phyloP scores from a whole-genome alignment of 768 basidiomycete genomes.

The Phaeolepiota aurea region DNA sequence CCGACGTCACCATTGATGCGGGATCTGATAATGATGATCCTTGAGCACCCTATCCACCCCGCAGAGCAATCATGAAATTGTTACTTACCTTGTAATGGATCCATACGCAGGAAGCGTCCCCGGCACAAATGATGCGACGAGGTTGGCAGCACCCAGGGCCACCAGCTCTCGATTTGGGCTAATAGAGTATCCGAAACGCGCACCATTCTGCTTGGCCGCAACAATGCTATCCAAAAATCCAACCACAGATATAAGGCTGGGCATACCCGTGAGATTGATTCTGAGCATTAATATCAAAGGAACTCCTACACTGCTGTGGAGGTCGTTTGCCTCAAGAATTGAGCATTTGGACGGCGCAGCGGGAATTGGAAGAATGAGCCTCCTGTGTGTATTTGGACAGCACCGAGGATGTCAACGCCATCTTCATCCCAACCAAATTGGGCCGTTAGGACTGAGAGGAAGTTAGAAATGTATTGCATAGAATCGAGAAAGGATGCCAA shows the following conservation, averaged over 20 bases:
- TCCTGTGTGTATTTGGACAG: conserved; percentile 57
- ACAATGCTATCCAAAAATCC: conserved; percentile 95
- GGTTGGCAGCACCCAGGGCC: conserved; percentile 81
- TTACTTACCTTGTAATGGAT: conserved; percentile 73
- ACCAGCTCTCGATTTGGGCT: conserved; percentile 94
- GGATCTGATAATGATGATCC: too few species aligned
- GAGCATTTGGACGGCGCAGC: conserved; percentile 45
- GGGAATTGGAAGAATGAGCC: conserved; percentile 68
- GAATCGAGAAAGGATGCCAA: conserved; percentile 26
- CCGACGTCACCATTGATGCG: conserved; percentile 90
- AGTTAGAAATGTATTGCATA: not conserved
- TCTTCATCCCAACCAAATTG: conserved; percentile 65
- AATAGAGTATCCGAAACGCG: conserved; percentile 80
- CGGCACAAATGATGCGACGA: conserved; percentile 71
- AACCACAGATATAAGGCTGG: conserved; percentile 68
- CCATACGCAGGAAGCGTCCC: conserved; percentile 92
- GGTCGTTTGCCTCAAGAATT: conserved; percentile 71
- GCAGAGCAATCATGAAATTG: not conserved
- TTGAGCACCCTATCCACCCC: conserved; percentile 5
- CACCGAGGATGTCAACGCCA: conserved; percentile 81
- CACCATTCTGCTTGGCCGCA: conserved; percentile 87
- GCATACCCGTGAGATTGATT: too few species aligned
- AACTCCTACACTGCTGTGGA: conserved; percentile 75
- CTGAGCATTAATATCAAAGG: too few species aligned
- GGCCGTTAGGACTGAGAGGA: conserved; percentile 52